phyloP scores from a whole-genome alignment of 768 basidiomycete species.

The Lentinula sp. region DNA sequence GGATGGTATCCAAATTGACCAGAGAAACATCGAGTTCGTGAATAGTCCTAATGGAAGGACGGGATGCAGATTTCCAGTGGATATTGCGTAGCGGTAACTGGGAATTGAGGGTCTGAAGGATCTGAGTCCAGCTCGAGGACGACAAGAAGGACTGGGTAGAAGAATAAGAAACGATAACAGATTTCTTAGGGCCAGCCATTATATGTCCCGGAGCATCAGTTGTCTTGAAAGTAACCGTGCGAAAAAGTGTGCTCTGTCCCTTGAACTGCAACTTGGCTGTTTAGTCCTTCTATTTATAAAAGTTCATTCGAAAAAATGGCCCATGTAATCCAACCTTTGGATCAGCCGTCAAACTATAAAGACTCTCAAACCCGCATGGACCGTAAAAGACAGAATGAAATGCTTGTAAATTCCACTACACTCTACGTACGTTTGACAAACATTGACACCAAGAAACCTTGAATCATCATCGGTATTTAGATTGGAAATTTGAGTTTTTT shows the following conservation, averaged over 20 bases:
- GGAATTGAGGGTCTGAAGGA: slow-evolving; percentile 54
- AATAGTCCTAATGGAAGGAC: slow-evolving; percentile 17
- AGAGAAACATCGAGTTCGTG: slow-evolving; percentile 77
- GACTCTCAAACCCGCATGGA: slow-evolving; percentile 86
- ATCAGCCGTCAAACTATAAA: slow-evolving; percentile 96
- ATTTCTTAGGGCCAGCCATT: slow-evolving; percentile 22
- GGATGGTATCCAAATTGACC: slow-evolving; percentile 56
- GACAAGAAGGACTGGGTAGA: slow-evolving; percentile 57
- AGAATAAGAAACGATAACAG: slow-evolving; percentile 64
- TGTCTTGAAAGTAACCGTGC: slow-evolving; percentile 10
- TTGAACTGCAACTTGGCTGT: not conserved
- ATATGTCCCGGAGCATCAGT: not conserved
- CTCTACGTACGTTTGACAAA: slow-evolving; percentile 66
- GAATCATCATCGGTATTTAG: slow-evolving; percentile 29
- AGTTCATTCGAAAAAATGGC: slow-evolving; percentile 47
- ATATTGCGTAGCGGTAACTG: slow-evolving; percentile 84
- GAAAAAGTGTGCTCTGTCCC: slow-evolving; percentile 15
- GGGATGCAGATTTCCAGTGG: slow-evolving; percentile 81
- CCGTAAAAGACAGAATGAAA: slow-evolving; percentile 68
- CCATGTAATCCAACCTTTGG: slow-evolving; percentile 77
- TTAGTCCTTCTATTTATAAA: not conserved
- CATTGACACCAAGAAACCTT: not conserved
- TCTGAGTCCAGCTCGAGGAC: slow-evolving; percentile 70
- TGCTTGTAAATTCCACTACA: slow-evolving; percentile 81
- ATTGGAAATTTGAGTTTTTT: slow-evolving; percentile 92